phyloP scores from a whole-genome alignment of 108 stramenopile species.

The Nannochloropsis granulata region DNA sequence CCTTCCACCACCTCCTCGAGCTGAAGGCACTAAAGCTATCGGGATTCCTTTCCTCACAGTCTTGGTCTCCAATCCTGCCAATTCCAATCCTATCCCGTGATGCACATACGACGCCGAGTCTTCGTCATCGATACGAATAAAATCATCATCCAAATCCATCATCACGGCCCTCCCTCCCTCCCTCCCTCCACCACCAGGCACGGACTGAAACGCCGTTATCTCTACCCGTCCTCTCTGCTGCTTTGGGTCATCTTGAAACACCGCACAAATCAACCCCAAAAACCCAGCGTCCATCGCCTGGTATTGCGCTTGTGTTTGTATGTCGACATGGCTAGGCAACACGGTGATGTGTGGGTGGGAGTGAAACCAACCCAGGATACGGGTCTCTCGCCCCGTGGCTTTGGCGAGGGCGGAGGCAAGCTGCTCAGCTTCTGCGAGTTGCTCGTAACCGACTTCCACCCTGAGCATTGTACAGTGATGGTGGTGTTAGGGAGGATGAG shows the following conservation, averaged over 20 bases:
- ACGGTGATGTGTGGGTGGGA: constrained; percentile 14
- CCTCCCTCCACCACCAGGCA: not conserved
- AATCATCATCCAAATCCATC: not conserved
- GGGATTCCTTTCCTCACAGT: not conserved
- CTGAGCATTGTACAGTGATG: not conserved
- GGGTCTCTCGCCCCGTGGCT: not conserved
- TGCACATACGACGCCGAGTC: not conserved
- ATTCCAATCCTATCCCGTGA: no score
- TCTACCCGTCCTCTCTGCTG: not conserved
- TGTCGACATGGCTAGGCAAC: not conserved
- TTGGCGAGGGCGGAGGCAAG: not conserved
- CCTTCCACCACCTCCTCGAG: not conserved
- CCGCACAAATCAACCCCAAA: not conserved
- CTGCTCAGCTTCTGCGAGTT: not conserved
- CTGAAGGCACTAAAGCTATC: not conserved
- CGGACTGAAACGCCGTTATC: not conserved
- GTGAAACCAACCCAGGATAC: not conserved
- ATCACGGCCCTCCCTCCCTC: not conserved
- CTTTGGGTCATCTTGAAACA: not conserved
- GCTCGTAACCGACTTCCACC: not conserved
- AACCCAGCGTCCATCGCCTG: not conserved
- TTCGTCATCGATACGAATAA: not conserved
- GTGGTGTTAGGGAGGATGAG: no score
- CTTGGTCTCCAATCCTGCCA: not conserved
- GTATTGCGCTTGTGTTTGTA: not conserved